Evolutionary conservation across 140 eudicot species (phyloP).

Genomic region (Ambrosia hybrid): DNA sequence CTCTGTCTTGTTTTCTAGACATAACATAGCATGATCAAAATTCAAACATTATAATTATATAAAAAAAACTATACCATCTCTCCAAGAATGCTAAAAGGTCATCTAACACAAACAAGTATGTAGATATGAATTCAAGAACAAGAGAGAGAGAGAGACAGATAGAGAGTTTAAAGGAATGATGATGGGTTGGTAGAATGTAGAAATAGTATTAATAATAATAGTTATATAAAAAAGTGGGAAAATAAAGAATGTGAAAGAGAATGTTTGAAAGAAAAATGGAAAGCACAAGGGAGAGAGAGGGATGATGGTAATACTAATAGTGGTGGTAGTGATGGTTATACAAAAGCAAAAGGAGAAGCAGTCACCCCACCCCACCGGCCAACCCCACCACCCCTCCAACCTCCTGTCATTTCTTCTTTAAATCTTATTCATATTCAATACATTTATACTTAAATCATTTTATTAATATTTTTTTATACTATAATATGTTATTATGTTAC

Average conservation of each 20-base stretch:
- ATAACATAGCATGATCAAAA: conserved; percentile 22
- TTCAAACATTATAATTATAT: neutral
- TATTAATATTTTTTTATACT: conserved; percentile 2
- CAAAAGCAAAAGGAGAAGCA: conserved; percentile 25
- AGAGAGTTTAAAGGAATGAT: conserved; percentile 44
- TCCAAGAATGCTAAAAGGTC: conserved; percentile 43
- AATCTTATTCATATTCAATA: conserved; percentile 1
- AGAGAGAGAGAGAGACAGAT: conserved; percentile 36
- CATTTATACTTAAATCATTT: conserved; percentile 9
- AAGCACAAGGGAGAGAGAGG: conserved; percentile 45
- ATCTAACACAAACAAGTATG: conserved; percentile 34
- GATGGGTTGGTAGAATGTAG: conserved; percentile 47
- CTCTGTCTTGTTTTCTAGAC: neutral
- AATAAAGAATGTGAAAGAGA: conserved; percentile 62
- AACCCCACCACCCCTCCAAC: conserved; percentile 39
- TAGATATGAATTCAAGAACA: conserved; percentile 14
- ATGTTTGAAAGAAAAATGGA: conserved; percentile 57
- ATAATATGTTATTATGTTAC: neutral
- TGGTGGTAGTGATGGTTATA: conserved; percentile 46
- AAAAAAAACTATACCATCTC: conserved; percentile 50
- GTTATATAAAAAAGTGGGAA: conserved; percentile 18
- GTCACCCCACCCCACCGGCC: conserved; percentile 27
- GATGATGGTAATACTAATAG: conserved; percentile 46
- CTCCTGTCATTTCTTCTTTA: conserved; percentile 54
- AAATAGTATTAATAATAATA: conserved; percentile 18